Evolutionary conservation across 1,139 yeast species (phyloP).

Genomic region (Nadsonia starkeyi-henricii): DNA sequence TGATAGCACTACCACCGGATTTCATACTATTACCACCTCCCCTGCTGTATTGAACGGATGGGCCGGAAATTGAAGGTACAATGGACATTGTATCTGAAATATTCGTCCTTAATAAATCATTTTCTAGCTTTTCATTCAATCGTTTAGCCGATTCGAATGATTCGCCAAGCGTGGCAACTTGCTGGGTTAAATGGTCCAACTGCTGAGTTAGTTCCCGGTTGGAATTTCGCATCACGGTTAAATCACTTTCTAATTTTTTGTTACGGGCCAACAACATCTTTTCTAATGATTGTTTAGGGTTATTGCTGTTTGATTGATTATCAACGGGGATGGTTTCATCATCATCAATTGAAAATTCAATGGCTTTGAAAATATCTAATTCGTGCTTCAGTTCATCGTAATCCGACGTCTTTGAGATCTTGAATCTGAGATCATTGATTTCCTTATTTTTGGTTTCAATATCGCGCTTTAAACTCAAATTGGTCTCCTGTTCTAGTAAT

Average conservation of each 20-base stretch:
- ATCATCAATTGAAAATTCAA: slow-evolving; percentile 32
- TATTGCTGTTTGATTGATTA: slow-evolving; percentile 24
- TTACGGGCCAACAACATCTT: slow-evolving; percentile 42
- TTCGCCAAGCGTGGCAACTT: slow-evolving; percentile 28
- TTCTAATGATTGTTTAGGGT: slow-evolving; percentile 17
- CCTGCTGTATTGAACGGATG: too few species aligned
- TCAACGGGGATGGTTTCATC: slow-evolving; percentile 16
- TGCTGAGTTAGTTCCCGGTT: slow-evolving; percentile 31
- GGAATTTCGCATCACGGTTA: slow-evolving; percentile 42
- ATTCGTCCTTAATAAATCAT: slow-evolving; percentile 35
- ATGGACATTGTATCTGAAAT: background rate
- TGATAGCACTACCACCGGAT: slow-evolving; percentile 18
- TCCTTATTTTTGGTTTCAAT: slow-evolving; percentile 34
- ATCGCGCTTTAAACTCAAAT: slow-evolving; percentile 1
- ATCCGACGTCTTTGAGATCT: slow-evolving; percentile 61
- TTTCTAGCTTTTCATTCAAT: slow-evolving; percentile 51
- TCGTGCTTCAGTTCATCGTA: slow-evolving; percentile 75
- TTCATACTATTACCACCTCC: background rate
- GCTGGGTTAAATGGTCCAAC: slow-evolving; percentile 29
- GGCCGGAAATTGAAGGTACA: slow-evolving; percentile 3
- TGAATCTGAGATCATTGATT: slow-evolving; percentile 34
- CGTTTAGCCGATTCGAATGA: slow-evolving; percentile 27
- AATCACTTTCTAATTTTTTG: slow-evolving; percentile 44
- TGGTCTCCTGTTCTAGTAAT: background rate
- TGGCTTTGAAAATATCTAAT: slow-evolving; percentile 43